Base-by-base conservation (phyloP, 2,329 filamentous ascomycete genomes). In the Apiospora sp. region DNA sequence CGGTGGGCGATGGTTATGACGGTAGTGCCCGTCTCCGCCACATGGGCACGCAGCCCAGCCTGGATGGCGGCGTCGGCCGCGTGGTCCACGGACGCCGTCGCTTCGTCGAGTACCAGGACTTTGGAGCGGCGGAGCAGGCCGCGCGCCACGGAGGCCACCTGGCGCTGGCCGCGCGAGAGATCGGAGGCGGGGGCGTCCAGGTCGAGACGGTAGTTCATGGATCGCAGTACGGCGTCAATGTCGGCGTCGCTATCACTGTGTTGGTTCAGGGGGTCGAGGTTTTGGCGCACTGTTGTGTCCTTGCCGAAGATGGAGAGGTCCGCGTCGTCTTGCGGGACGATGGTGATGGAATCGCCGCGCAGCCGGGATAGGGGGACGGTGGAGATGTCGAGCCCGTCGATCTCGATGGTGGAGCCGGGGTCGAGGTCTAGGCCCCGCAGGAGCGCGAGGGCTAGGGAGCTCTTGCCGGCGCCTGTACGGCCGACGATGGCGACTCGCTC, bases 401-500 rank as follows among this genome's bases (percentile, higher is more conserved):
- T 78, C 78, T 68, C 85, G 79, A 24, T 82, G 83, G 6, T 82
- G 81, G 4, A 87, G 74, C 16, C 76, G 79, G 22, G 79, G 24
- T 73, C 79, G 27, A 86, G 85, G 2, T 77, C 72, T 5, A 87
- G 75, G 73, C 87, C 82, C 24, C 85, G 83, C 70, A 87, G 82
- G 7, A 87, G 76, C 5, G 82, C 81, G 34, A 83, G 78, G 0
- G 85, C 77, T 8, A 87, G 79, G 1, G 84, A 85, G 16, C 84
- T 86, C 76, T 88, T 88, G n/a, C 87, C 86, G 0, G 86, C 85
- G 2, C 74, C 75, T 3, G 87, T 88, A 30, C 87, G 82, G 8
- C 87, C 87, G n/a, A 87, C 86, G 19, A 87, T 82, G 16, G 85
- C 86, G 49, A 88, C 80, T 24, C 86, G 81, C 73, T 87, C 82